A percentile compares a stretch with the other conserved stretches of the same genome.
Conservation (phyloP, 192 early-diverging fungal species). For the Entomortierella chlamydospora region DNA sequence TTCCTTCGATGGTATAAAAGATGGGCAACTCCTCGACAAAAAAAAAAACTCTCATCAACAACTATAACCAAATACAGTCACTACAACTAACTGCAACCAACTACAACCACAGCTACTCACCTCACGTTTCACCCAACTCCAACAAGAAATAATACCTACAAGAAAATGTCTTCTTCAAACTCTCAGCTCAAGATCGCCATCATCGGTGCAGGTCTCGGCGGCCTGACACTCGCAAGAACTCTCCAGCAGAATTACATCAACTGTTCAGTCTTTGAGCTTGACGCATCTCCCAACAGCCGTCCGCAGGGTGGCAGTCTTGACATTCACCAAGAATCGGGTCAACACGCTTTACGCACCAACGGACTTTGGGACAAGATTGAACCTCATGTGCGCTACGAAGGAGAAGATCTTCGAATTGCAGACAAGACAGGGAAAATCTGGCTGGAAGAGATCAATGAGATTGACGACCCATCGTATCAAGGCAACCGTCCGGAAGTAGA, state of each 20-base stretch:
- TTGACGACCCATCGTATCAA: constrained; percentile 4
- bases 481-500: constrained; percentile 60
- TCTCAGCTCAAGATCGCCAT: constrained; percentile 26
- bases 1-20: too few species aligned
- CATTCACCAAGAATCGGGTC: constrained; percentile 59
- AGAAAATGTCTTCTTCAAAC: constrained; percentile 8
- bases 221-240: constrained; percentile 41
- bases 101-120: too few species aligned
- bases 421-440: constrained; percentile 44
- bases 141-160: too few species aligned
- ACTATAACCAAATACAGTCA: too few species aligned
- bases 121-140: too few species aligned
- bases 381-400: constrained; percentile 45
- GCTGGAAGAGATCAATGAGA: constrained; percentile 21
- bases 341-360: constrained; percentile 34
- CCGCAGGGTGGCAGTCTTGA: constrained; percentile 64
- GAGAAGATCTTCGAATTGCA: constrained; percentile 47
- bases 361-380: constrained; percentile 47
- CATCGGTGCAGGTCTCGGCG: constrained; percentile 61
- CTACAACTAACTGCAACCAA: too few species aligned
- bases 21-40: too few species aligned
- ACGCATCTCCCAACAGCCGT: constrained; percentile 32
- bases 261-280: constrained; percentile 58
- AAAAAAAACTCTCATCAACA: too few species aligned
- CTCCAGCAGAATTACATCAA: constrained; percentile 54